Evolutionary conservation across 306 rosid genomes (phyloP), one percentile per base, ranked within the genome.

Genomic region (Adenanthera pavonina): DNA sequence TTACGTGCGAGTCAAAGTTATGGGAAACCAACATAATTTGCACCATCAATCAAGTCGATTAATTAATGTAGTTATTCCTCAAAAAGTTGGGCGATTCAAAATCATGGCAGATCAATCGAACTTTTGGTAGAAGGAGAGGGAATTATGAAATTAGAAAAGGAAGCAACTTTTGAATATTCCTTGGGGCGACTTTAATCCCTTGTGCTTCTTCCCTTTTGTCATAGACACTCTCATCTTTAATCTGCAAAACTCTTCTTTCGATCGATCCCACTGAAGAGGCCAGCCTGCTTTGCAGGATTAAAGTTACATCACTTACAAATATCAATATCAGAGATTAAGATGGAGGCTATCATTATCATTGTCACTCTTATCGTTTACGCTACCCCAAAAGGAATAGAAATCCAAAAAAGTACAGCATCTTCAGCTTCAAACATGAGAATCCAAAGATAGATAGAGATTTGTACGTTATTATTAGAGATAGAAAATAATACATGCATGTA

Each of bases 121-220:
- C 43, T 25, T 61, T 33, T 15, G 2, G 43, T 14, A 33, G 43
- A 33, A 62, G 69, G n/a, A 64, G 46, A 64, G 20, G 20, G 44
- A 35, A 57, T 57, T 20, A 59, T 59, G 65, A 59, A 64, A 14
- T 8, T 6, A 38, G 13, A 68, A 68, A 65, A 81, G 74, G 54
- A 74, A 69, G 75, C 73, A 80, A 48, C 84, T 84, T 84, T 86
- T 80, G 80, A 83, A 82, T 77, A 80, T 82, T 48, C 72, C 40
- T 12, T 76, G 8, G 25, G 53, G 59, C 38, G 74, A 51, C 77
- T 60, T 76, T 77, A 51, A 11, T 64, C 51, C 53, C 48, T 34
- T 75, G 20, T 20, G 41, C 8, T 38, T 16, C 13, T 10, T 72
- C 72, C 44, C 53, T 35, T 46, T 34, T 44, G 61, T 79, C 68